Base-by-base conservation (phyloP, 2,329 filamentous ascomycete genomes). In the Venturia carpophila region DNA sequence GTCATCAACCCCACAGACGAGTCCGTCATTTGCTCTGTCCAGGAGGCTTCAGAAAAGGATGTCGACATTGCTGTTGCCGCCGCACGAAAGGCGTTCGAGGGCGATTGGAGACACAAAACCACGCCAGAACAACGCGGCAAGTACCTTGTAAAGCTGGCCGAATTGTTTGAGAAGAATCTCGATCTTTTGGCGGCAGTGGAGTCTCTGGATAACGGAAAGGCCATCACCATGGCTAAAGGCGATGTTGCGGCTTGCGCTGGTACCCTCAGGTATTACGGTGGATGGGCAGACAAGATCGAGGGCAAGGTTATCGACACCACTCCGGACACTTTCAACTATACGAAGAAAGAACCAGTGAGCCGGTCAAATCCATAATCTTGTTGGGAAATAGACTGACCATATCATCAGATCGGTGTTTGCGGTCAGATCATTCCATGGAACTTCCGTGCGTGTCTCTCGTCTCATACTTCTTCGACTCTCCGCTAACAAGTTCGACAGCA, bases 401-500 rank as follows among this genome's bases (percentile, higher is more conserved):
- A 11, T 30, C n/a, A 17, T 27, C 62, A 84, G 82, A 80, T 89
- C 69, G 89, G 89, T 76, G 88, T 92, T 67, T 92, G 90, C 76
- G 91, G 87, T 73, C 90, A 94, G 77, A 92, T 93, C 73, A 93
- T 94, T 71, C 90, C 90, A 68, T 92, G 90, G 90, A 93, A 93
- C 81, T 93, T 91, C 79, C 90, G 47, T 52, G 21, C 47, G 47
- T 52, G 3, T 52, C 4, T 27, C 24, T 30, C 47, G 10, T 21
- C 21, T 13, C 10, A 9, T 17, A 27, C 21, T 2, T 11, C 39
- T 17, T 15, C 21, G 11, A 5, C 21, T 27, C 21, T 21, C 21
- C 24, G 21, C 10, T 52, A 15, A 52, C 10, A 1, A 1, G n/a
- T 5, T 2, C 21, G 4, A 27, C 11, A 52, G 47, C 90, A 9